A percentile compares a stretch with the other conserved stretches of the same genome.
These are phyloP conservation scores for Pythium vanterpoolii DNA, from an alignment of 352 stramenopile genomes.

Conservation along the genomic window DNA sequence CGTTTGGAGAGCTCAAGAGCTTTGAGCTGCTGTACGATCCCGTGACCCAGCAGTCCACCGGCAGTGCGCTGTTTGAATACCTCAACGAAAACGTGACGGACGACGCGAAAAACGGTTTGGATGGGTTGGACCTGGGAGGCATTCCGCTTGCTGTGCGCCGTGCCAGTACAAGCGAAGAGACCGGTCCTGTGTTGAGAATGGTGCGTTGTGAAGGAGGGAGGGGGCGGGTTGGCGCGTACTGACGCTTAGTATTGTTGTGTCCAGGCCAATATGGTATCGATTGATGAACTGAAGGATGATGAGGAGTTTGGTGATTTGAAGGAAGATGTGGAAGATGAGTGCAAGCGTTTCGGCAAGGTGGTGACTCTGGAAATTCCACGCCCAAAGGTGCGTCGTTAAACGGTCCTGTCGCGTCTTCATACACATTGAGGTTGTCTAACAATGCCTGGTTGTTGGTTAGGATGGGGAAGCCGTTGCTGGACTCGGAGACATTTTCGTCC, in stretches of 20 bases:
- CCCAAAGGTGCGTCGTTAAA: slow-evolving; percentile 52
- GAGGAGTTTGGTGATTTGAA: slow-evolving; percentile 85
- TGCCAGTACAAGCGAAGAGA: slow-evolving; percentile 38
- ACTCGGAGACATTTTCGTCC: slow-evolving; percentile 80
- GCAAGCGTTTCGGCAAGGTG: slow-evolving; percentile 81
- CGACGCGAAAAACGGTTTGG: slow-evolving; percentile 64
- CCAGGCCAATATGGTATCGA: slow-evolving; percentile 78
- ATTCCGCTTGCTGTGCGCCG: slow-evolving; percentile 62
- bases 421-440: neutral
- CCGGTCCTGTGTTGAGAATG: slow-evolving; percentile 70
- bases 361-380: slow-evolving; percentile 73
- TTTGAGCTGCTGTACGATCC: slow-evolving; percentile 67
- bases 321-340: slow-evolving; percentile 89
- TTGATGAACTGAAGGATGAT: slow-evolving; percentile 83
- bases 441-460: slow-evolving; percentile 24
- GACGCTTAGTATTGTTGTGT: slow-evolving; percentile 3
- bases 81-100: slow-evolving; percentile 50
- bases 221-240: neutral
- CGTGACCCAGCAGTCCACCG: slow-evolving; percentile 43
- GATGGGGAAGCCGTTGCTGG: slow-evolving; percentile 52
- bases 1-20: slow-evolving; percentile 71
- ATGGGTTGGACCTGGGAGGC: slow-evolving; percentile 76
- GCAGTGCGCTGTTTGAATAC: slow-evolving; percentile 82
- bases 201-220: slow-evolving; percentile 23
- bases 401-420: neutral